Base-by-base conservation (phyloP, 257 asterid species). In the Gentiana straminea region DNA sequence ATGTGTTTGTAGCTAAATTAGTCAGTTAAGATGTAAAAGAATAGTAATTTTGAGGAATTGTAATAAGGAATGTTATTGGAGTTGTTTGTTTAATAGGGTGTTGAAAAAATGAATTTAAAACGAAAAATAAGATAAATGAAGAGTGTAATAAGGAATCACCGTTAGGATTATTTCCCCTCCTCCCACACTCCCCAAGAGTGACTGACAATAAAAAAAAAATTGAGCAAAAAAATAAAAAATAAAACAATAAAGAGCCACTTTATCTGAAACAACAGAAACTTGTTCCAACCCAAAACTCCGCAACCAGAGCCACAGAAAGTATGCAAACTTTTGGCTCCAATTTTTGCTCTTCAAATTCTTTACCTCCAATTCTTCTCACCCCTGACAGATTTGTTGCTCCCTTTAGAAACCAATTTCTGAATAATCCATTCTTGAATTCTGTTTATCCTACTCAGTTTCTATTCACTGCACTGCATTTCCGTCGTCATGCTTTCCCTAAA, bases 321-420 rank as follows among this genome's bases (percentile, higher is more conserved):
- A 85, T 85, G 94, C 80, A 59, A 55, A 63, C 73, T 62, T 73
- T 71, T 55, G 79, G 87, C 8, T 58, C 64, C 58, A 58, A 71
- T 49, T 56, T 72, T 15, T 70, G 78, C 68, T 75, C 78, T 60
- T 66, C 89, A 35, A 80, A 55, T 55, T 68, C 64, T 57, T 39
- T 68, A 6, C 61, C 62, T 24, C 36, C 68, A 13, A 58, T 51
- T 56, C 58, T 8, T 43, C 59, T 73, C 34, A 3, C 49, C 24
- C 35, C 70, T 39, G 68, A 47, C 49, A 68, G 68, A 37, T 51
- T 52, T 54, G 32, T 65, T 7, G 39, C 54, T 34, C 50, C 64
- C 48, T 61, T 64, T 33, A 41, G 38, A 33, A 76, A 67, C 49
- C 77, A 61, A 38, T 58, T 41, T 4, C 46, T 63, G 46, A 13